Conservation (phyloP, 1,284 basidiomycete genomes). For the Gymnopus androsaceus region DNA sequence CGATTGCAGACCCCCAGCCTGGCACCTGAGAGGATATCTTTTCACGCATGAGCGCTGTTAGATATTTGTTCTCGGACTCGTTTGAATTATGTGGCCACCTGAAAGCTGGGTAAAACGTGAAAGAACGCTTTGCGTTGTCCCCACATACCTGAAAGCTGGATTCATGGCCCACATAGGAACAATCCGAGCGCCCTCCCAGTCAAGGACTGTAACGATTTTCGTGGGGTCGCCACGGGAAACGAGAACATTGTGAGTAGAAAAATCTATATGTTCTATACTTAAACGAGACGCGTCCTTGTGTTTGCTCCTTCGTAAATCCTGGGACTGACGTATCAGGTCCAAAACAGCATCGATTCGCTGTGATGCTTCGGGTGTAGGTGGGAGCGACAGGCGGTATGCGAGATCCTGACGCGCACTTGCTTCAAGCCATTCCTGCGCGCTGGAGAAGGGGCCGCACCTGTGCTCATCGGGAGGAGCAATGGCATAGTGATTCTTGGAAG, state of each 20-base stretch:
- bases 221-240: conserved; percentile 19
- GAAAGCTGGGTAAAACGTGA: conserved; percentile 13
- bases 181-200: conserved; percentile 27
- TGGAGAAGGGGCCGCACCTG: conserved; percentile 22
- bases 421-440: conserved; percentile 18
- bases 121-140: no score
- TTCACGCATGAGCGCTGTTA: conserved; percentile 12
- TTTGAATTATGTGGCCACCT: conserved; percentile 11
- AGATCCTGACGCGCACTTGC: conserved; percentile 21
- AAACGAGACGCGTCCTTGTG: conserved; percentile 2
- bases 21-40: conserved; percentile 9
- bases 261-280: conserved; percentile 19
- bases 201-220: conserved; percentile 22
- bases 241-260: conserved; percentile 25
- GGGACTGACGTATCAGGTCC: conserved; percentile 3
- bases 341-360: conserved; percentile 4
- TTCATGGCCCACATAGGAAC: conserved; percentile 23
- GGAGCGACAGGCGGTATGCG: conserved; percentile 5
- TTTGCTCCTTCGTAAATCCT: background rate
- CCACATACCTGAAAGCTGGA: conserved; percentile 12
- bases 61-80: conserved; percentile 2
- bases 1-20: conserved; percentile 10
- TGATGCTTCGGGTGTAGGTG: background rate
- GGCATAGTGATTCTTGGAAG: conserved; percentile 10
- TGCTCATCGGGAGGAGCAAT: conserved; percentile 12